Evolutionary conservation across 2,329 filamentous ascomycete species (phyloP), one percentile per base, ranked within the genome.

Genomic region (Malbranchea cinnamomea): DNA sequence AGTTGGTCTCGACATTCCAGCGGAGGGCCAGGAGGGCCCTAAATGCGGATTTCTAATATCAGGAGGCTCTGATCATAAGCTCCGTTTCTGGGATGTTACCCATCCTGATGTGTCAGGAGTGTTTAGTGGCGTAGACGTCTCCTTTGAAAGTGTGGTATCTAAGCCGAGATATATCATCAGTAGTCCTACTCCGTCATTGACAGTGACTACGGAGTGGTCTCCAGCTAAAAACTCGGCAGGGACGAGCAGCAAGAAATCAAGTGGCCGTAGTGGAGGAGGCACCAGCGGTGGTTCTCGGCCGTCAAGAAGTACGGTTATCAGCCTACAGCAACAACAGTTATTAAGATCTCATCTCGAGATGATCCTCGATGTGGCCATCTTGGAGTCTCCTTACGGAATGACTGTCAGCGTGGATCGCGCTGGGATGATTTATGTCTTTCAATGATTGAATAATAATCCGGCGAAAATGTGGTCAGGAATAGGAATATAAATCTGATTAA

Each of bases 361-460:
- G 3, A 75, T 98, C 35, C 69, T 80, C 46, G 87, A 95, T 56
- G 74, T 94, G 41, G 78, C 78, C n/a, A 59, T 95, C 47, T 54
- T 98, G 42, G 83, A 94, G 59, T 66, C 71, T 40, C 89, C 89
- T 14, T 94, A 92, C 53, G 79, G 78, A 4, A 94, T 95, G 82
- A 78, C 85, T 19, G 66, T 95, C 28, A 91, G 80, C 41, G 85
- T 79, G 31, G 89, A 98, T 61, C 67, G 87, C 43, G 80, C 77
- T 22, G 89, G 89, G 1, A 76, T 87, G 50, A 74, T 95, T 26
- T 92, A 89, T 63, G 75, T 94, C 31, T 92, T 73, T 50, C 68
- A 71, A 49, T 75, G 50, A 52, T 21, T n/a, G n/a, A n/a, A n/a
- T n/a, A n/a, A n/a, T n/a, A n/a, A n/a, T n/a, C n/a, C n/a, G n/a